Evolutionary conservation across 73 alveolate species (phyloP), one percentile per base, ranked within the genome.

Genomic region (Paramecium caudatum): DNA sequence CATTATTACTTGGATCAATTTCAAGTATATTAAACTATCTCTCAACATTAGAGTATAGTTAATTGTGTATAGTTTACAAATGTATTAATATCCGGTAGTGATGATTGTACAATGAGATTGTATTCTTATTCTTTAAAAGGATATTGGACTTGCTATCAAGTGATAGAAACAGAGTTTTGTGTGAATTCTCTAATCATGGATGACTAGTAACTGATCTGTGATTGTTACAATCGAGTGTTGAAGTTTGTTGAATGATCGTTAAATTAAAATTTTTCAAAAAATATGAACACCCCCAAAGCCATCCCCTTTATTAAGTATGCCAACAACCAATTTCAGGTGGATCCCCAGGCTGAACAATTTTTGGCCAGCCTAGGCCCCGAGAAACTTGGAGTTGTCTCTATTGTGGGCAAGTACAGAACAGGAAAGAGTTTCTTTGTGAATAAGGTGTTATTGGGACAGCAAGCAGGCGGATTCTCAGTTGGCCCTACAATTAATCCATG

Each of bases 371-470:
- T 74, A 0, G 88, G 84, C 25, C 19, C 25, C 30, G 88, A 74
- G 34, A 96, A 96, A 82, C 88, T 97, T 23, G 98, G 98, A 19
- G 95, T 97, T 16, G 94, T 97, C 17, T 95, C 98, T 15, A 95
- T 97, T 46, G 99, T 96, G 43, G 99, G 99, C 5, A 92, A 94
- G 86, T 97, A 97, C 82, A 95, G 99, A 94, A 96, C 99, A 62
- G 99, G 99, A 69, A 96, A 96, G 83, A 94, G 98, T 17, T 96
- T 95, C 82, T 90, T 94, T 30, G 91, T 95, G 27, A 96, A 96
- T 68, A 41, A 96, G 61, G 97, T 96, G 8, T 87, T 96, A 46
- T 90, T 95, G 49, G 95, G 93, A 50, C 91, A 94, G 55, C 12
- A 63, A 61, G 80, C 80, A 23, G 95, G 88, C 19, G 94, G 92